These are phyloP conservation scores for Magnolia officinalis DNA, from an alignment of 164 flowering plant species.

Conservation along the genomic window DNA sequence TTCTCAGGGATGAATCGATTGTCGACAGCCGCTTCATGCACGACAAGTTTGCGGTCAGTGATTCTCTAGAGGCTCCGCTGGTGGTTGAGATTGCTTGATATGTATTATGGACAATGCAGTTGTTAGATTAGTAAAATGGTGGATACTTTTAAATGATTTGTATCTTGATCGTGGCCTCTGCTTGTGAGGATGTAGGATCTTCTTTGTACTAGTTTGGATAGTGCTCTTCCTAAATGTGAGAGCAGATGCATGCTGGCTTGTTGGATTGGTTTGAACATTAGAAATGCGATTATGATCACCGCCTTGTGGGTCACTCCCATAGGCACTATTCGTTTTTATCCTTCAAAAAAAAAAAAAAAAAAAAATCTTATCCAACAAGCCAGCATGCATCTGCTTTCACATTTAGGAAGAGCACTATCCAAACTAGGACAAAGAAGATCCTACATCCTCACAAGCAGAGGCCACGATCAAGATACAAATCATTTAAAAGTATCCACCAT, in stretches of 20 bases:
- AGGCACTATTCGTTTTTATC: no score
- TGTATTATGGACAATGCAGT: not conserved
- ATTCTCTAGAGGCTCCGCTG: conserved; percentile 91
- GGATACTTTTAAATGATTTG: not conserved
- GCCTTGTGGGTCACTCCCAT: no score
- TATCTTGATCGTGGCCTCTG: not conserved
- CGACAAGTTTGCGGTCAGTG: conserved; percentile 69
- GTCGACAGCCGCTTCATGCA: conserved; percentile 92
- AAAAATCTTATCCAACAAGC: no score
- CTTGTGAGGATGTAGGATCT: no score
- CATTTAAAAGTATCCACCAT: not conserved
- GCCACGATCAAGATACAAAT: not conserved
- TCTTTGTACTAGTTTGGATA: no score
- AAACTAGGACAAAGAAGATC: not conserved
- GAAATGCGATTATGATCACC: no score
- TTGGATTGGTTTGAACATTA: no score
- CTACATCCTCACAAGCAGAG: not conserved
- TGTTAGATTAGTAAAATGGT: not conserved
- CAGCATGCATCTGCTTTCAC: no score
- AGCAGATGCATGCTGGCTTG: no score
- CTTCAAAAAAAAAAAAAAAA: no score
- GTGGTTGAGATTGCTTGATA: conserved; percentile 64
- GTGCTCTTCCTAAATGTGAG: no score
- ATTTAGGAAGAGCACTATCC: no score
- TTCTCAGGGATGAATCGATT: conserved; percentile 30